These are phyloP conservation scores for Brassica cretica DNA, from an alignment of 345 rosid genomes.

Conservation along the genomic window DNA sequence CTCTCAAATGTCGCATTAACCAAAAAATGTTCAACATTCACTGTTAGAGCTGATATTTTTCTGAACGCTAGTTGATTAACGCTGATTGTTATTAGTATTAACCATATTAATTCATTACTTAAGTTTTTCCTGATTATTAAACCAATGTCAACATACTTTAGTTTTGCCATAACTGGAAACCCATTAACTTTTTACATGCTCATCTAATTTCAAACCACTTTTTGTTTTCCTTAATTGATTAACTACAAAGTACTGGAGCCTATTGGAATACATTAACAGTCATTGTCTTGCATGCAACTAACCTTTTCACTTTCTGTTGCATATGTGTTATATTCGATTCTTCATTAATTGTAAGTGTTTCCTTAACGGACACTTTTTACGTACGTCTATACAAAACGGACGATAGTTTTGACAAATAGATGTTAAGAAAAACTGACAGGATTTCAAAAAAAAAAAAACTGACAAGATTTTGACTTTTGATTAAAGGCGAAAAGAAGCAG, in stretches of 20 bases:
- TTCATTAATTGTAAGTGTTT: neutral
- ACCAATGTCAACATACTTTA: neutral
- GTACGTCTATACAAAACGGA: constrained; percentile 11
- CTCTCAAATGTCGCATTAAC: neutral
- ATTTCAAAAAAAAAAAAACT: neutral
- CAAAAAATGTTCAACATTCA: neutral
- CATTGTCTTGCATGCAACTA: neutral
- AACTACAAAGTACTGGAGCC: neutral
- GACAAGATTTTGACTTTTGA: neutral
- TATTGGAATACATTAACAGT: neutral
- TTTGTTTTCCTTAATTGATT: neutral
- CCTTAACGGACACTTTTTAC: constrained; percentile 15
- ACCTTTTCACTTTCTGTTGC: constrained; percentile 1
- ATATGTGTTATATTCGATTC: constrained; percentile 25
- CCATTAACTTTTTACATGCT: neutral
- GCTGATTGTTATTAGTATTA: neutral
- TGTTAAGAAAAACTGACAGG: neutral
- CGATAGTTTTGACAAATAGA: neutral
- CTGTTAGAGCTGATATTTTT: neutral
- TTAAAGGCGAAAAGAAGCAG: neutral
- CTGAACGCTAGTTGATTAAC: neutral
- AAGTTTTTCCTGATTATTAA: neutral
- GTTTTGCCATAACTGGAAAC: neutral
- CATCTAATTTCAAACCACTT: constrained; percentile 14
- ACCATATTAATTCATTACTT: neutral